Base-by-base conservation (phyloP, 148 eudicot genomes). In the Dianthus caryophyllus region DNA sequence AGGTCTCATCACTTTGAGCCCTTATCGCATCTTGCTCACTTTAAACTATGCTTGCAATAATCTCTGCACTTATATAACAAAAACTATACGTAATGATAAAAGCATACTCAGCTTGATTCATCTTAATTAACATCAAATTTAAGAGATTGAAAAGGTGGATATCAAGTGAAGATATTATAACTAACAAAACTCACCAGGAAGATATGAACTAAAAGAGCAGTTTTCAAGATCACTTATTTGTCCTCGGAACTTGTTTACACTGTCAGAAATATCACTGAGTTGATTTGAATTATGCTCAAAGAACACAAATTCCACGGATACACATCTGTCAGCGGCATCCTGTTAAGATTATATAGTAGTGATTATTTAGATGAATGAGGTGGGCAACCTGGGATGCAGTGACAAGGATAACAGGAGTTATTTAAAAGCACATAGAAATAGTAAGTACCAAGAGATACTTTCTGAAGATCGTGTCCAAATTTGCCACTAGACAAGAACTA, bases 281-380 rank as follows among this genome's bases (percentile, higher is more conserved):
- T 79, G 83, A 66, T 76, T 85, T 72, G 84, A 80, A 64, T 75
- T 68, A 72, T 82, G 97, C 74, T 87, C 88, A 66, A 90, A 71
- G 52, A 87, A 79, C 67, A 84, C 64, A 81, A 90, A 85, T 65
- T 87, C 94, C 68, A 90, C 79, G 17, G 88, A 79, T 49, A 90
- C 79, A 80, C 83, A 82, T 71, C 72, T 85, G 21, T 84, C 88
- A n/a, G 86, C 88, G 22, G 97, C 97, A 71, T 87, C 97, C 97
- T 90, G 71, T 31, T 16, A 69, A 80, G n/a, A 61, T 48, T 61
- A 61, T n/a, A 43, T 33, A 70, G 41, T 36, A 70, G 33, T 52
- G 52, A 43, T 38, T 29, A 57, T 63, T 73, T 39, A 68, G 26
- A 22, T 56, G 24, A 21, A 51, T 41, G 51, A 16, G 15, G 25